phyloP scores from a whole-genome alignment of 306 rosid species.

The Elaeagnus macrophylla region DNA sequence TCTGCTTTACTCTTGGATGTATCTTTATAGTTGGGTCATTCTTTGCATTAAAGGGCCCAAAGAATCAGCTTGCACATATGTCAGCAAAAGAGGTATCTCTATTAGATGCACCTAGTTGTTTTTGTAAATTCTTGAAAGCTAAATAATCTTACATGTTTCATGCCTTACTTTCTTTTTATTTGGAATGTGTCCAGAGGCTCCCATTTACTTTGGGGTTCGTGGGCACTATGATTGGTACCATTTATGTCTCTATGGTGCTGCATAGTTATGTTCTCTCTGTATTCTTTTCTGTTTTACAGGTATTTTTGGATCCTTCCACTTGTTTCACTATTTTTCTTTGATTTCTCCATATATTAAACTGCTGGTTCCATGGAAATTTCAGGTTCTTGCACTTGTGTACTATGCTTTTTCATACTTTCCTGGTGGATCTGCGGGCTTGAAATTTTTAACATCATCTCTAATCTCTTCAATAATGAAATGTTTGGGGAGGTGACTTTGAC shows the following conservation, averaged over 20 bases:
- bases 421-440: conserved; percentile 86
- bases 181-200: conserved; percentile 57
- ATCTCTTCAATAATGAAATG: conserved; percentile 57
- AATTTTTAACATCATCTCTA: conserved; percentile 63
- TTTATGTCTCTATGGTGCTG: conserved; percentile 87
- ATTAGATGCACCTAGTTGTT: conserved; percentile 7
- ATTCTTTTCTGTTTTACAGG: conserved; percentile 85
- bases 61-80: conserved; percentile 80
- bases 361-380: conserved; percentile 26
- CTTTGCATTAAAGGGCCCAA: conserved; percentile 77
- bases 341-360: conserved; percentile 1
- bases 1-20: conserved; percentile 90
- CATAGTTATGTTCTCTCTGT: conserved; percentile 90
- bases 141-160: background rate
- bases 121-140: background rate
- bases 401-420: conserved; percentile 83
- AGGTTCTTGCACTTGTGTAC: conserved; percentile 81
- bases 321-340: conserved; percentile 2
- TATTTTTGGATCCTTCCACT: conserved; percentile 21
- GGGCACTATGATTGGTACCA: conserved; percentile 76
- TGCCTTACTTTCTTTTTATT: conserved; percentile 9
- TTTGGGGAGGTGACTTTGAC: conserved; percentile 72
- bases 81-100: conserved; percentile 62
- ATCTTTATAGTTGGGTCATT: conserved; percentile 78
- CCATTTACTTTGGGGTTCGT: conserved; percentile 74